phyloP scores from a whole-genome alignment of 495 filamentous ascomycete species.

The Neurospora hispaniola region DNA sequence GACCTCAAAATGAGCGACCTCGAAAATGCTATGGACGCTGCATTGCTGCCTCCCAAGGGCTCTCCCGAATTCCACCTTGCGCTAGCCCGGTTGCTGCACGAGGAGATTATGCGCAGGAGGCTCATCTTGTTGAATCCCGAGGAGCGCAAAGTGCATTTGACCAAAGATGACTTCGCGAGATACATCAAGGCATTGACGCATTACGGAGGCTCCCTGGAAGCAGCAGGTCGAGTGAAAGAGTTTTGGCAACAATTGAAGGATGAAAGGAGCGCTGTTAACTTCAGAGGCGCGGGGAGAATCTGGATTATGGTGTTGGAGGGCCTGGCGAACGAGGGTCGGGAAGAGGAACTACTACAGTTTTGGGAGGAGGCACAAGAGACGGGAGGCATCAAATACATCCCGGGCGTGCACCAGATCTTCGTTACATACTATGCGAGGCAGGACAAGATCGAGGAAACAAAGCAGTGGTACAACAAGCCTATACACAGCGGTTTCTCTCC shows the following conservation, averaged over 20 bases:
- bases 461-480: conserved; percentile 55
- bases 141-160: conserved; percentile 27
- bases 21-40: conserved; percentile 28
- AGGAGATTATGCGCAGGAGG: conserved; percentile 34
- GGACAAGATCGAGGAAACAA: conserved; percentile 43
- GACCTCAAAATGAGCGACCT: conserved; percentile 42
- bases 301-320: conserved; percentile 56
- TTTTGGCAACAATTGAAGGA: conserved; percentile 19
- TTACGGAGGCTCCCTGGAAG: conserved; percentile 50
- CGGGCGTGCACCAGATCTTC: conserved; percentile 37
- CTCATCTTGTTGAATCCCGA: conserved; percentile 11
- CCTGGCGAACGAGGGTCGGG: conserved; percentile 52
- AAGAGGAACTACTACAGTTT: conserved; percentile 38
- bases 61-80: conserved; percentile 33
- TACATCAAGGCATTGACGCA: conserved; percentile 46
- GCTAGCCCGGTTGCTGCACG: conserved; percentile 47
- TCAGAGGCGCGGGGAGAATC: conserved; percentile 25
- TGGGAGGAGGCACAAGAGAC: conserved; percentile 11
- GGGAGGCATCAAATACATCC: conserved; percentile 22
- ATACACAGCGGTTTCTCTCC: conserved; percentile 32
- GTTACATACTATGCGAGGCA: conserved; percentile 39
- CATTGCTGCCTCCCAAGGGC: conserved; percentile 27
- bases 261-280: conserved; percentile 19
- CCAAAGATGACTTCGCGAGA: conserved; percentile 33
- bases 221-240: conserved; percentile 38